Evolutionary conservation across 2,329 filamentous ascomycete species (phyloP), one percentile per base, ranked within the genome.

Genomic region (Fusarium staphyleae): DNA sequence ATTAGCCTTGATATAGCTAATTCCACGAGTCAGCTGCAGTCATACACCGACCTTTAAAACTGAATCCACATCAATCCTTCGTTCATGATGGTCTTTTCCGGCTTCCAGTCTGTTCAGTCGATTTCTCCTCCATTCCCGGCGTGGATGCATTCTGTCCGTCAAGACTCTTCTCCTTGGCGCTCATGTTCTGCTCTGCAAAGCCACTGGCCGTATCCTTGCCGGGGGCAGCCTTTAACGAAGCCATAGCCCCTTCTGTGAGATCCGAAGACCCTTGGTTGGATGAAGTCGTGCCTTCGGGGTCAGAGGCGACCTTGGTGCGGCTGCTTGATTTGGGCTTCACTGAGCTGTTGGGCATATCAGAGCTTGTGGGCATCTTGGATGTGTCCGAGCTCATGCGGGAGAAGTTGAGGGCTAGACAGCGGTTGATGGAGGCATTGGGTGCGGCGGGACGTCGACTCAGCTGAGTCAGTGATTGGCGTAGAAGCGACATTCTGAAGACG

Each of bases 81-180:
- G 22, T 24, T 24, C 9, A 24, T 24, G 22, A 24, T 3, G 22
- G 22, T 9, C 22, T 24, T 9, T 24, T 24, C 5, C 5, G 9
- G 3, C 9, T 24, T 24, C 4, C 7, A 8, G 55, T 19, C 22
- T 55, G 10, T 1, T 43, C 54, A 3, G 16, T 12, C 0, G 5
- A 26, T n/a, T 50, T 44, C 14, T 59, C 56, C 8, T 11, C 54
- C 18, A 28, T 50, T 24, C 59, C 56, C 10, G 15, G 14, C 10
- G 48, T 35, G 13, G 59, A 49, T 4, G 56, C 56, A 10, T 59
- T 59, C 18, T 59, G 56, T 11, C 11, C 19, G 1, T 59, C 59
- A 12, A 5, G 32, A 2, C 55, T 43, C 19, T 22, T 55, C 14
- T 59, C 55, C 13, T 46, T 42, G 1, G 44, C n/a, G 0, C 40